These are phyloP conservation scores for Termitomyces bulborhizus DNA, from an alignment of 768 basidiomycete species.

Conservation along the genomic window DNA sequence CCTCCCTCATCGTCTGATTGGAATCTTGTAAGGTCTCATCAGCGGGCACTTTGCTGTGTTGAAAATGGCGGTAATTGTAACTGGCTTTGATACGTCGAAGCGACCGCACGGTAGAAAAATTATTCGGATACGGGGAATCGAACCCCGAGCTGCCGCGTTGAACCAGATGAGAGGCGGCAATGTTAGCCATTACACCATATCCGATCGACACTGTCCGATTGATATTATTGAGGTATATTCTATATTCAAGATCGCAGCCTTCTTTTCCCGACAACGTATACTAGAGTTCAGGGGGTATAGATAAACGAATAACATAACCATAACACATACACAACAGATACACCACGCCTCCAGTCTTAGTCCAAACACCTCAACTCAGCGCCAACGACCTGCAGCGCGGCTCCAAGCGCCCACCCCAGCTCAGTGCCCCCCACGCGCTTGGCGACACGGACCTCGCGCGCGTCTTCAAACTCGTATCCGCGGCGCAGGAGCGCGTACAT, in stretches of 20 bases:
- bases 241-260: too few relatives aligned
- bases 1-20: too few relatives aligned
- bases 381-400: slow-evolving; percentile 69
- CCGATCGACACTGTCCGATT: too few relatives aligned
- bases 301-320: too few relatives aligned
- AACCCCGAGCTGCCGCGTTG: slow-evolving; percentile 48
- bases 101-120: too few relatives aligned
- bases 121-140: slow-evolving; percentile 43
- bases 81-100: too few relatives aligned
- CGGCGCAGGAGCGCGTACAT: slow-evolving; percentile 83
- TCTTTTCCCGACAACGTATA: too few relatives aligned
- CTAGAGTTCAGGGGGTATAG: too few relatives aligned
- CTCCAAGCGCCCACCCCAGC: slow-evolving; percentile 91
- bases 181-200: slow-evolving; percentile 58
- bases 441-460: slow-evolving; percentile 66
- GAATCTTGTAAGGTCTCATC: too few relatives aligned
- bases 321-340: neutral
- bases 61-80: too few relatives aligned
- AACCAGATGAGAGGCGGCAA: slow-evolving; percentile 43
- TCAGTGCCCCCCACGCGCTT: slow-evolving; percentile 89
- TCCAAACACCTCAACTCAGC: slow-evolving; percentile 47
- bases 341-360: neutral
- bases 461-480: slow-evolving; percentile 84
- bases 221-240: too few relatives aligned
- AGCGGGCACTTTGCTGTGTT: too few relatives aligned